A percentile compares a stretch with the other conserved stretches of the same genome.
These are phyloP conservation scores for Apiotrichum gamsii DNA, from an alignment of 1,284 basidiomycete genomes.

Conservation along the genomic window DNA sequence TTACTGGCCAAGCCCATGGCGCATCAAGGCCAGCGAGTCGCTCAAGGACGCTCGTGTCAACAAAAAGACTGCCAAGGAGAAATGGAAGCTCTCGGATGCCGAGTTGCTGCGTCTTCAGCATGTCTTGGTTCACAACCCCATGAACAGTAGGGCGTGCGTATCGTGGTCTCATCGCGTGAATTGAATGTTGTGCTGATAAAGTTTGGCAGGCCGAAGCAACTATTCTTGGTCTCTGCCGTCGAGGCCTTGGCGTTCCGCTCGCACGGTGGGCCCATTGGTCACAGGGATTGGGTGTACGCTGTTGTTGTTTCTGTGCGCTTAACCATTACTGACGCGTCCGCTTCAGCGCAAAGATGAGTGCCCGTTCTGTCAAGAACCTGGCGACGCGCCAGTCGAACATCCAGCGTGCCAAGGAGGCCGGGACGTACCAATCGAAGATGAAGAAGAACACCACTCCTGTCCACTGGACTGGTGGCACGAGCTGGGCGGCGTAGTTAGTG, in stretches of 20 bases:
- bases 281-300: slow-evolving; percentile 18
- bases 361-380: slow-evolving; percentile 2
- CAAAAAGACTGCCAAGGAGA: slow-evolving; percentile 24
- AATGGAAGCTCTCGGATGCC: slow-evolving; percentile 23
- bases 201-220: background rate
- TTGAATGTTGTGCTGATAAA: slow-evolving; percentile 13
- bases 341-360: slow-evolving; percentile 1
- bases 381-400: slow-evolving; percentile 9
- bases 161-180: slow-evolving; percentile 19
- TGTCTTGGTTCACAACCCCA: slow-evolving; percentile 9
- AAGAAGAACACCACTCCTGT: background rate
- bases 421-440: slow-evolving; percentile 2
- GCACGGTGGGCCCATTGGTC: slow-evolving; percentile 22
- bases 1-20: slow-evolving; percentile 18
- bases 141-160: background rate
- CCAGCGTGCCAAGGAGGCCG: slow-evolving; percentile 12
- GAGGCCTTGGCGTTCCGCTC: slow-evolving; percentile 23
- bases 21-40: slow-evolving; percentile 3
- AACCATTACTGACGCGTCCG: no score
- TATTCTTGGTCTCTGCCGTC: slow-evolving; percentile 15
- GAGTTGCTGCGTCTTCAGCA: slow-evolving; percentile 26
- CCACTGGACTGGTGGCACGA: background rate
- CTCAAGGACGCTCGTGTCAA: slow-evolving; percentile 15
- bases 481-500: no score
- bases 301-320: no score